A percentile compares a stretch with the other conserved stretches of the same genome.
Conservation (phyloP, 1,284 basidiomycete genomes). For the Malassezia yamatoensis region DNA sequence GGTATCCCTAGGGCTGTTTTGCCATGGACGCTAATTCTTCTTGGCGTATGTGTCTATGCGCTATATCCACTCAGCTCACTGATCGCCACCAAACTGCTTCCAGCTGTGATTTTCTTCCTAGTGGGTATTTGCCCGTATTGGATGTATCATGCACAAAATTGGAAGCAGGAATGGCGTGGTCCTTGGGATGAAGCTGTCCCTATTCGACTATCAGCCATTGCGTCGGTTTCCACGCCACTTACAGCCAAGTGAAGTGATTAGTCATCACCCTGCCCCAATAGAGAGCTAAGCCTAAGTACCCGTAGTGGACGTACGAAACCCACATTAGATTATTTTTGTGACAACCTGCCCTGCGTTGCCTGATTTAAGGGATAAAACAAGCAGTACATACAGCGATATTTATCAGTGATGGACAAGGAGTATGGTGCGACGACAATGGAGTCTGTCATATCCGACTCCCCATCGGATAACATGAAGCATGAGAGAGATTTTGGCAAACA, state of each 20-base stretch:
- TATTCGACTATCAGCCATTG: not conserved
- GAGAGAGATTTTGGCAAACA: too few species aligned
- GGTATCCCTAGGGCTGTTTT: conserved; percentile 3
- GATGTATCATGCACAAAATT: conserved; percentile 14
- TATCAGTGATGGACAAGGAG: too few species aligned
- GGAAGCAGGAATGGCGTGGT: conserved; percentile 17
- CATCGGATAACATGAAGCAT: too few species aligned
- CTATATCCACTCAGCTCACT: conserved; percentile 4
- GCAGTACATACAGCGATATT: too few species aligned
- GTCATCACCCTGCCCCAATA: too few species aligned
- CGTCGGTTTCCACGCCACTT: not conserved
- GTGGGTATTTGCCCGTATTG: conserved; percentile 9
- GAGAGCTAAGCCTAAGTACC: too few species aligned
- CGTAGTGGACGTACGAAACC: too few species aligned
- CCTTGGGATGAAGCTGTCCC: conserved; percentile 18
- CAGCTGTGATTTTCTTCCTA: not conserved
- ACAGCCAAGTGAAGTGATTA: not conserved
- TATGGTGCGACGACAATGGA: too few species aligned
- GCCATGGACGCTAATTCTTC: not conserved
- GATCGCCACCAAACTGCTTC: conserved; percentile 3
- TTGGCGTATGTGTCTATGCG: not conserved
- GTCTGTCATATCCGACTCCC: too few species aligned
- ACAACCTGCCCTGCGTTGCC: too few species aligned
- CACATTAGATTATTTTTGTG: too few species aligned
- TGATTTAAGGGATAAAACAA: too few species aligned